Evolutionary conservation across 2,329 filamentous ascomycete genomes (phyloP), one percentile per base, ranked within the genome.

Genomic region (Exophiala sideris): DNA sequence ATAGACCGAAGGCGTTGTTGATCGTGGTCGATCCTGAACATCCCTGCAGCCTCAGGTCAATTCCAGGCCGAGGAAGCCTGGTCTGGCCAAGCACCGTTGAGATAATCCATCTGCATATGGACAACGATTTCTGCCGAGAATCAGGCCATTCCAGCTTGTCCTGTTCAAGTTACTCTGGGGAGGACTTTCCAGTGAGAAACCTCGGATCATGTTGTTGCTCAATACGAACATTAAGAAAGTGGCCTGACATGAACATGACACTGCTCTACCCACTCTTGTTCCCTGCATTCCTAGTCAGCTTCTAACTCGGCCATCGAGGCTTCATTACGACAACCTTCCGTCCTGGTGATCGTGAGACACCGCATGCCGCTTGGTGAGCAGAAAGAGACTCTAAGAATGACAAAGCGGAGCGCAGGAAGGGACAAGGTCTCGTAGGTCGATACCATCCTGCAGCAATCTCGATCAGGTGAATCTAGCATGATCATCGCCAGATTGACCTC

Each of bases 11-110:
- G 41, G 41, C 41, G 20, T 29, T 24, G 41, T 20, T 44, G 41
- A 44, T 44, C 41, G 29, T n/a, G 41, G 41, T 12, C 21, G 41
- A 44, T 44, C 41, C 41, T 44, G 41, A 20, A 20, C 24, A 44
- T 44, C 10, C 11, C 41, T 44, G 20, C 41, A 44, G 21, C 41
- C 41, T 32, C 41, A 20, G 29, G 11, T 32, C 20, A 29, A 24
- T 44, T 44, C 12, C 41, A 18, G 41, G 41, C 41, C 21, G 5
- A 21, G 21, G 21, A 24, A 29, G 24, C 5, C 24, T 29, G 24
- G 24, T 29, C 24, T 29, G 24, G 24, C 24, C 24, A 29, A 29
- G 24, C 24, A 20, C 41, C 41, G 41, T 44, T 44, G 41, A 29
- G 41, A 21, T 20, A 44, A 12, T 8, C 41, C 35, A 38, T 12